Conservation (phyloP, 2,329 filamentous ascomycete species). For the Pseudogymnoascus sp. region DNA sequence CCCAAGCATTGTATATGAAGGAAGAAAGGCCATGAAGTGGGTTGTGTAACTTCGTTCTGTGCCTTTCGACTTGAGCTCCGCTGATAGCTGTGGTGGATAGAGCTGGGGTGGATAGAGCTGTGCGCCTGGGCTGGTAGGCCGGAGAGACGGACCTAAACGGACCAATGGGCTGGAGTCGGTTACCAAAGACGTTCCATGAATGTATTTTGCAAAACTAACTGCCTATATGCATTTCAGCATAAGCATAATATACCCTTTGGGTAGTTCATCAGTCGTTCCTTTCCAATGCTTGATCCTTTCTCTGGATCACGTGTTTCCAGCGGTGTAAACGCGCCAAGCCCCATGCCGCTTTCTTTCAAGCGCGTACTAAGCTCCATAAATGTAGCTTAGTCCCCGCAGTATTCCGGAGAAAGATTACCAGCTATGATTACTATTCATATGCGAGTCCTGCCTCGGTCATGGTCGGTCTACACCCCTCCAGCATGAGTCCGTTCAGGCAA, state of each 20-base stretch:
- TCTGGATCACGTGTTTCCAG: neutral
- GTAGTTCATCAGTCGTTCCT: neutral
- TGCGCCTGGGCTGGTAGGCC: no score
- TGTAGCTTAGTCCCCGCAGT: neutral
- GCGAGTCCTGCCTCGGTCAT: neutral
- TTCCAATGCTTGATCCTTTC: neutral
- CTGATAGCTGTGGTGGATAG: no score
- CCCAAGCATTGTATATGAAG: constrained; percentile 13
- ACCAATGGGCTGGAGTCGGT: neutral
- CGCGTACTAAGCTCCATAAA: neutral
- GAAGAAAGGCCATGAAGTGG: constrained; percentile 12
- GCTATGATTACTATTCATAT: neutral
- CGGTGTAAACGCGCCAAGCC: neutral
- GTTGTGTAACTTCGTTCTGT: neutral
- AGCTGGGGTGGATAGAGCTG: no score
- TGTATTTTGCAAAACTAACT: neutral
- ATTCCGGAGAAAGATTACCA: neutral
- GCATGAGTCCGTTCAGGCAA: neutral
- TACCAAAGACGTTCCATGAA: neutral
- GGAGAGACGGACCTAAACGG: neutral
- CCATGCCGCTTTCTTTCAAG: neutral
- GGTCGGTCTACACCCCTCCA: neutral
- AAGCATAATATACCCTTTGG: neutral
- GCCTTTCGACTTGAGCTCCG: no score
- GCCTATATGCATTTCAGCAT: neutral